Percentiles rank a stretch among this genome's conserved stretches.
Evolutionary conservation across 495 filamentous ascomycete species (phyloP).

Genomic region (Aspergillus biplanus): DNA sequence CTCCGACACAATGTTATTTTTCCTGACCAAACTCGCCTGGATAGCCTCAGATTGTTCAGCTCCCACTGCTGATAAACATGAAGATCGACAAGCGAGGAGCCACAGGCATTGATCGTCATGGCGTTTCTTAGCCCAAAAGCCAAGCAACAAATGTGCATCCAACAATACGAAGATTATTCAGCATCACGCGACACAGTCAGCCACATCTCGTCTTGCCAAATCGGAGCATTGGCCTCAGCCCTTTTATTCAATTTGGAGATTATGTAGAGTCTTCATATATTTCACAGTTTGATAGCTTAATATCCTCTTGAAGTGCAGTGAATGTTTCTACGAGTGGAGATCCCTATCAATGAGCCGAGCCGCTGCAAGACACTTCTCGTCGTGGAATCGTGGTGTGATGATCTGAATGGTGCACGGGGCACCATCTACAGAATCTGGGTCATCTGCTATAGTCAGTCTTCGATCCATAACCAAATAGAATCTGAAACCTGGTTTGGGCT

Average conservation of each 20-base stretch:
- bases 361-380: slow-evolving; percentile 45
- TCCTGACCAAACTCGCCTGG: background rate
- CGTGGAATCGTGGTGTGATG: slow-evolving; percentile 43
- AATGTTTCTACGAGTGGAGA: slow-evolving; percentile 13
- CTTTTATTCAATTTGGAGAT: background rate
- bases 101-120: background rate
- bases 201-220: background rate
- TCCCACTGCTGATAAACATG: background rate
- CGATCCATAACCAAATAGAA: background rate
- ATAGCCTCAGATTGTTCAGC: background rate
- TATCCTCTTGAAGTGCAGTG: background rate
- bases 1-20: background rate
- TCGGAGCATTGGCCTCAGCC: background rate
- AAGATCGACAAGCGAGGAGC: background rate
- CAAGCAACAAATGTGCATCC: background rate
- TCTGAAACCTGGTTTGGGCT: slow-evolving; percentile 13
- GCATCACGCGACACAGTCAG: background rate
- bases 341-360: slow-evolving; percentile 40
- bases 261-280: background rate
- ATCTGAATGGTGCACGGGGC: slow-evolving; percentile 46
- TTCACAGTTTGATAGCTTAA: background rate
- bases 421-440: slow-evolving; percentile 38
- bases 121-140: background rate
- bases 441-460: slow-evolving; percentile 29
- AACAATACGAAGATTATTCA: background rate